phyloP scores from a whole-genome alignment of 805 yeast genomes.

The Debaryomyces tyrocola region DNA sequence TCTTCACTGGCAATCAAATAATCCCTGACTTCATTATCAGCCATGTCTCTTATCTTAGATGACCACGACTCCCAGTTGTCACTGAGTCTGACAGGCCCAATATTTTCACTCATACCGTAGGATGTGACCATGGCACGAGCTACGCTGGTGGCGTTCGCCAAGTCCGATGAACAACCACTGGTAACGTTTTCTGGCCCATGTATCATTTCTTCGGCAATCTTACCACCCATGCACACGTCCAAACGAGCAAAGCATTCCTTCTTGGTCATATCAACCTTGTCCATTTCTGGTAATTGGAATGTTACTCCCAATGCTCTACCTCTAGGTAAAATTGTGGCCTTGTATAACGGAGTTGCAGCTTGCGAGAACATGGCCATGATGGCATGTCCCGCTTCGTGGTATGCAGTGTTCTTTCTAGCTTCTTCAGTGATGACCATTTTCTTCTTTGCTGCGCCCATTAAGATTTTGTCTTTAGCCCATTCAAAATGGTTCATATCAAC shows the following conservation, averaged over 20 bases:
- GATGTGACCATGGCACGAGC: slow-evolving; percentile 97
- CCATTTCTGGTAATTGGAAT: slow-evolving; percentile 97
- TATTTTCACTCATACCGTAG: slow-evolving; percentile 91
- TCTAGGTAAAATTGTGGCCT: slow-evolving; percentile 95
- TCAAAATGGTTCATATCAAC: slow-evolving; percentile 92
- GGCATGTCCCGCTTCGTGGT: slow-evolving; percentile 99
- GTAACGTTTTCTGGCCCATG: slow-evolving; percentile 93
- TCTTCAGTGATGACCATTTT: slow-evolving; percentile 98
- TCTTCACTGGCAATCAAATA: slow-evolving; percentile 73
- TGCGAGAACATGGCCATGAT: slow-evolving; percentile 93
- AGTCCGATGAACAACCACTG: slow-evolving; percentile 91
- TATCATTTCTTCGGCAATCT: slow-evolving; percentile 90
- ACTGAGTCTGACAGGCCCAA: slow-evolving; percentile 88
- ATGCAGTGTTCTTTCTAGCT: slow-evolving; percentile 89
- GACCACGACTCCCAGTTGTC: slow-evolving; percentile 97
- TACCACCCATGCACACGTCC: slow-evolving; percentile 99
- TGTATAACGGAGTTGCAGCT: slow-evolving; percentile 93
- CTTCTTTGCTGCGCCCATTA: slow-evolving; percentile 97
- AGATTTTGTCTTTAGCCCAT: slow-evolving; percentile 98
- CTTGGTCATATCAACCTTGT: slow-evolving; percentile 89
- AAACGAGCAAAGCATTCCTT: slow-evolving; percentile 86
- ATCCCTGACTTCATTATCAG: slow-evolving; percentile 87
- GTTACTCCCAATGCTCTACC: slow-evolving; percentile 97
- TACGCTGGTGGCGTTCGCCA: slow-evolving; percentile 83
- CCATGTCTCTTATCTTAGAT: slow-evolving; percentile 78